Percentiles rank a stretch among this genome's conserved stretches.
These are phyloP conservation scores for Galeopsis tetrahit DNA, from an alignment of 257 asterid genomes.

Conservation along the genomic window DNA sequence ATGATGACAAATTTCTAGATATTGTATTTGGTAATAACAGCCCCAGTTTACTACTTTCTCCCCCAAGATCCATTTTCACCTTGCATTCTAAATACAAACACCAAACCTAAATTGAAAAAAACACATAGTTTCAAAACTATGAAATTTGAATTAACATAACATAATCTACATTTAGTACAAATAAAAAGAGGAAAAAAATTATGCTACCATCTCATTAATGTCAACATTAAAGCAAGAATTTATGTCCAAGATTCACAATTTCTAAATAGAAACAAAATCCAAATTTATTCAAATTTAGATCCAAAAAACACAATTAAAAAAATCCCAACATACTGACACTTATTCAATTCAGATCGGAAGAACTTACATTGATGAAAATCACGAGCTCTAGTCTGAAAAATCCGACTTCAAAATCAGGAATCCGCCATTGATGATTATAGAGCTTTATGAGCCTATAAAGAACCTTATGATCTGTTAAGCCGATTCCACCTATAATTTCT, in stretches of 20 bases:
- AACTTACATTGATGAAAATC: constrained; percentile 56
- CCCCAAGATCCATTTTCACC: constrained; percentile 65
- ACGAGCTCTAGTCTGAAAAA: constrained; percentile 14
- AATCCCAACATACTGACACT: constrained; percentile 23
- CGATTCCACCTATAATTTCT: too few species aligned
- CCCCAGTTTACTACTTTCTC: constrained; percentile 61
- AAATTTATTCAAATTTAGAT: constrained; percentile 46
- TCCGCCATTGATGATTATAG: constrained; percentile 17
- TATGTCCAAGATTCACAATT: constrained; percentile 25
- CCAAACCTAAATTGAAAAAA: constrained; percentile 40
- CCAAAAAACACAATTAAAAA: constrained; percentile 33
- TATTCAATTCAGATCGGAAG: constrained; percentile 59
- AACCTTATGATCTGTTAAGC: too few species aligned
- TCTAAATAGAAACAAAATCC: constrained; percentile 25
- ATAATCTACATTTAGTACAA: too few species aligned
- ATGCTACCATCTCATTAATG: background rate
- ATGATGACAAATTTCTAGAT: constrained; percentile 80
- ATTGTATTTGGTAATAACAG: constrained; percentile 56
- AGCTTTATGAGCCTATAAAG: constrained; percentile 21
- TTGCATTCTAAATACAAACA: constrained; percentile 44
- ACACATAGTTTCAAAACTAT: constrained; percentile 23
- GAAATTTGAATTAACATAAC: constrained; percentile 2
- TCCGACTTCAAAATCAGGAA: constrained; percentile 31
- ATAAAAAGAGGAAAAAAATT: too few species aligned
- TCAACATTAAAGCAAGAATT: too few species aligned